Percentiles rank a stretch among this genome's conserved stretches.
Evolutionary conservation across 441 rosid genomes (phyloP).

Genomic region (Eruca vesicaria): DNA sequence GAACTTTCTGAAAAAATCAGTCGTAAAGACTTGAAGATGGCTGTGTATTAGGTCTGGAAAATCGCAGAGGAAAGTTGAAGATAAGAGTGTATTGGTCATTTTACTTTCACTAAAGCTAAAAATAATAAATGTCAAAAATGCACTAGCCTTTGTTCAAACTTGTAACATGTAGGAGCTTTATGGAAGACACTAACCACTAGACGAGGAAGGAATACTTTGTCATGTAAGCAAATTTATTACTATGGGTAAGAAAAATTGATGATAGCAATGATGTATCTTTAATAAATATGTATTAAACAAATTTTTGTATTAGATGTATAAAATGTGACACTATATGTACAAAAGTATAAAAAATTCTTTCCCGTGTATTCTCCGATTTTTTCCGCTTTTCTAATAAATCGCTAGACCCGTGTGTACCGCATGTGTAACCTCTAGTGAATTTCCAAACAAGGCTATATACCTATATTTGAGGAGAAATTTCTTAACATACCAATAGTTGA

Average conservation of each 20-base stretch:
- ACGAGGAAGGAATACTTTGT: too few relatives aligned
- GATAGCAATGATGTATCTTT: not conserved
- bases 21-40: too few relatives aligned
- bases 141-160: not conserved
- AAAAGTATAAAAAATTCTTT: not conserved
- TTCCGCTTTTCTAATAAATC: not conserved
- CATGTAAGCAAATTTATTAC: too few relatives aligned
- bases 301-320: not conserved
- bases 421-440: not conserved
- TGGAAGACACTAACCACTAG: not conserved
- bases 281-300: not conserved
- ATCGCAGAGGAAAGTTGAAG: not conserved
- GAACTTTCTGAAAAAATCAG: too few relatives aligned
- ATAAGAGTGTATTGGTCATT: not conserved
- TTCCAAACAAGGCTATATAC: too few relatives aligned
- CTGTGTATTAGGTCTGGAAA: too few relatives aligned
- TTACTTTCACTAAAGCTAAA: not conserved
- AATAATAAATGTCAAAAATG: not conserved
- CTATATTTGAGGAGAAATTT: too few relatives aligned
- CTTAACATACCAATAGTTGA: too few relatives aligned
- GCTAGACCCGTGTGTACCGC: not conserved
- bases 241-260: too few relatives aligned
- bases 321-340: not conserved
- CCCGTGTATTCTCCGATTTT: not conserved
- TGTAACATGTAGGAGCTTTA: not conserved